phyloP scores from a whole-genome alignment of 768 basidiomycete genomes.

The Hygrocybe punicea region DNA sequence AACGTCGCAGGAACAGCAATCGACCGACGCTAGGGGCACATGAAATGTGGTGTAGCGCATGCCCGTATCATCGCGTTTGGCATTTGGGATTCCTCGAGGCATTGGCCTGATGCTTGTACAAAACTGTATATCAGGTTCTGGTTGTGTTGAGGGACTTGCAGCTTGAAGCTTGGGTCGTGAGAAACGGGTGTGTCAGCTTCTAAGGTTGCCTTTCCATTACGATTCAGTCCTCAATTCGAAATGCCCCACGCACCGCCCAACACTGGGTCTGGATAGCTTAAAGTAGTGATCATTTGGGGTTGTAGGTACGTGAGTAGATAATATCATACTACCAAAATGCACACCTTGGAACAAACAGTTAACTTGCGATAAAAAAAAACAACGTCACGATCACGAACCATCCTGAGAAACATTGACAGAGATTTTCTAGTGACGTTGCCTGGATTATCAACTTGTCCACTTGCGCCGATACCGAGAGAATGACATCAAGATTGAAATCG shows the following conservation, averaged over 20 bases:
- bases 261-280: too few species aligned
- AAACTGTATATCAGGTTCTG: neutral
- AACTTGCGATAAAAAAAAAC: neutral
- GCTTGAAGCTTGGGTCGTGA: too few species aligned
- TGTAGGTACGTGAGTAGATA: too few species aligned
- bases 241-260: too few species aligned
- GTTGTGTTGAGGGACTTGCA: too few species aligned
- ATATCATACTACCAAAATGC: constrained; percentile 62
- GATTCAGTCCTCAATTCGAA: too few species aligned
- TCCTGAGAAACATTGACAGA: constrained; percentile 95
- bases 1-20: neutral
- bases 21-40: constrained; percentile 67
- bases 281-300: too few species aligned
- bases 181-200: too few species aligned
- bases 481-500: constrained; percentile 86
- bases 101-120: constrained; percentile 36
- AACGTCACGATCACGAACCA: constrained; percentile 50
- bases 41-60: constrained; percentile 78
- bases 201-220: too few species aligned
- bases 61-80: constrained; percentile 76
- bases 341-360: constrained; percentile 44
- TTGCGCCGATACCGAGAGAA: constrained; percentile 72
- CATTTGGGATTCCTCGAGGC: constrained; percentile 82
- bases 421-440: constrained; percentile 89
- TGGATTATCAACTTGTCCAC: constrained; percentile 92